Base-by-base conservation (phyloP, 2,329 filamentous ascomycete species). In the Dactylellina leptospora region DNA sequence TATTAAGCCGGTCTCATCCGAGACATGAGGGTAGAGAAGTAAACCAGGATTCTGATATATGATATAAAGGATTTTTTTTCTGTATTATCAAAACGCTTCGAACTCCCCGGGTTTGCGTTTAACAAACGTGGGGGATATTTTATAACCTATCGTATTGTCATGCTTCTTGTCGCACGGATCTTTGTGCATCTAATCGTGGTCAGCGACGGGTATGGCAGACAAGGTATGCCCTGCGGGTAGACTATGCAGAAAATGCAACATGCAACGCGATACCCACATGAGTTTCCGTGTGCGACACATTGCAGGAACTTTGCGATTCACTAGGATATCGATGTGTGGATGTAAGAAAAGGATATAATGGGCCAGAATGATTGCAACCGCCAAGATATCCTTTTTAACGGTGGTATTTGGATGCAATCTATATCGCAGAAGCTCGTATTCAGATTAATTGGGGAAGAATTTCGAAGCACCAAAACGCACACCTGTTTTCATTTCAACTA, bases 21-120 rank as follows among this genome's bases (percentile, higher is more conserved):
- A 97, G 97, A 80, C 99, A 95, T 78, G 95, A 95, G 1, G 93
- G 91, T 76, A 97, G 93, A 83, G 92, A 90, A 33, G 5, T 40
- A 11, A 16, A 77, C 90, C 90, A 81, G 87, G 91, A 3, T 99
- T 99, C 79, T 16, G 25, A 51, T 33, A 51, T 33, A 4, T 45
- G 3, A 10, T 11, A 16, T 22, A n/a, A 18, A 3, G 23, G 20
- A n/a, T n/a, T n/a, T n/a, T n/a, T n/a, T n/a, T n/a, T n/a, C n/a
- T n/a, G n/a, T n/a, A n/a, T n/a, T n/a, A n/a, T n/a, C n/a, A 33
- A 50, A 50, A 30, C 23, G 22, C 6, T 11, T 93, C 96, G 77
- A 90, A 87, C 79, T 90, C 90, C n/a, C n/a, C 80, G 95, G 97
- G 79, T 87, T 91, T 73, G 95, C n/a, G 97, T 91, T 82, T 85